phyloP scores from a whole-genome alignment of 2,329 filamentous ascomycete species.

The Trichothecium roseum region DNA sequence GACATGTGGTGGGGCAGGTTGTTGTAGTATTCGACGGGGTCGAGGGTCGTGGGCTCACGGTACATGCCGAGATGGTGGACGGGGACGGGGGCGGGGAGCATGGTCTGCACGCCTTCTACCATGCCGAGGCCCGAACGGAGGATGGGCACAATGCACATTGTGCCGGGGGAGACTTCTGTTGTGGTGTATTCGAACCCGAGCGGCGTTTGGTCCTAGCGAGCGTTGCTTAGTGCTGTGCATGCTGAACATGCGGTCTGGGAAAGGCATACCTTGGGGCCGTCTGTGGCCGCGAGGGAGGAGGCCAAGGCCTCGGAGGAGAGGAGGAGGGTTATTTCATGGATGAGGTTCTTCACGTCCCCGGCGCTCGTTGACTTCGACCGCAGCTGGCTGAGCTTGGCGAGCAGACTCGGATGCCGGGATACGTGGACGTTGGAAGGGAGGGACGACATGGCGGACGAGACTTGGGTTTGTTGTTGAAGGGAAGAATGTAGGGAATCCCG shows the following conservation, averaged over 20 bases:
- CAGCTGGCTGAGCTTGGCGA: constrained; percentile 82
- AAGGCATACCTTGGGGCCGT: no score
- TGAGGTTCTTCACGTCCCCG: constrained; percentile 67
- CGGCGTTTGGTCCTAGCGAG: constrained; percentile 59
- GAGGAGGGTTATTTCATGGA: constrained; percentile 80
- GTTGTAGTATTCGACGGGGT: constrained; percentile 96
- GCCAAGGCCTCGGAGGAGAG: constrained; percentile 74
- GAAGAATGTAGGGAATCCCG: no score
- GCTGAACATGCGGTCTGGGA: no score
- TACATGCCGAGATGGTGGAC: constrained; percentile 93
- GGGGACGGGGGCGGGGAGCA: constrained; percentile 71
- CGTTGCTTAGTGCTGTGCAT: constrained; percentile 1
- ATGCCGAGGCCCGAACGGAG: constrained; percentile 86
- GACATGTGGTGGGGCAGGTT: constrained; percentile 71
- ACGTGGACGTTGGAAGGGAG: constrained; percentile 60
- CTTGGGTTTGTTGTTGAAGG: not conserved
- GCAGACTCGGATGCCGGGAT: constrained; percentile 76
- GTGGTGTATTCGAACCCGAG: constrained; percentile 68
- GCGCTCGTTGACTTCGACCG: constrained; percentile 61
- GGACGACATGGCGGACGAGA: constrained; percentile 20
- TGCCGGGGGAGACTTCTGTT: constrained; percentile 49
- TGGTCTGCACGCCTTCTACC: constrained; percentile 74
- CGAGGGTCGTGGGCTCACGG: constrained; percentile 76
- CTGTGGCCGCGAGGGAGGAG: constrained; percentile 42
- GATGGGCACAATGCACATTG: constrained; percentile 79